Evolutionary conservation across 352 stramenopile genomes (phyloP), one percentile per base, ranked within the genome.

Genomic region (Phytopythium vexans): DNA sequence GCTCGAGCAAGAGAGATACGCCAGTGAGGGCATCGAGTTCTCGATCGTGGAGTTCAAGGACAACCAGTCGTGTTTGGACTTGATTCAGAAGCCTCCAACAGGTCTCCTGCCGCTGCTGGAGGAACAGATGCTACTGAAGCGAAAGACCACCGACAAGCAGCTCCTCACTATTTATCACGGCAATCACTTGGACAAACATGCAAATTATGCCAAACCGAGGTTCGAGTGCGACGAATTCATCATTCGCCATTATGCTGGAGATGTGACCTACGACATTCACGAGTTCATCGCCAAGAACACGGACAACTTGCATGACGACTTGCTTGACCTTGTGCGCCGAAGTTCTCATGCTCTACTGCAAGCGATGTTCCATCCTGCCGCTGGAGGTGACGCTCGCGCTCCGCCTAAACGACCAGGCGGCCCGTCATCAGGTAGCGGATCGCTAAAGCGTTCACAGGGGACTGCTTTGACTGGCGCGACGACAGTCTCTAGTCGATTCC

Each of bases 271-370:
- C 55, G 78, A 80, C 34, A 86, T 91, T 34, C 72, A 92, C 43
- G 86, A 82, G 34, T 95, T 96, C 46, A 86, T 94, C 35, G 74
- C 75, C 11, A 96, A 96, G 63, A 95, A 94, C 66, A 95, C 82
- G 2, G 86, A 95, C 68, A 93, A 93, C 45, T 57, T 95, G n/a
- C 85, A 95, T 58, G 86, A 94, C 36, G 88, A 96, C 43, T 57
- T 94, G 37, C 58, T 95, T 14, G 83, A 94, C 52, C 47, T 96
- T 21, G 59, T 94, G 36, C 72, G 82, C 35, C 67, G 68, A 5
- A 92, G 82, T 39, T 64, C 72, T 0, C 78, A 94, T 42, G 61
- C 76, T n/a, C 58, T 95, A 41, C 60, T 89, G 12, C 71, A 78
- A 32, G 66, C 66, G 14, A 84, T 94, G 33, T 88, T 93, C 40